These are phyloP conservation scores for Moesziomyces sp. DNA, from an alignment of 1,284 basidiomycete species.

Conservation along the genomic window DNA sequence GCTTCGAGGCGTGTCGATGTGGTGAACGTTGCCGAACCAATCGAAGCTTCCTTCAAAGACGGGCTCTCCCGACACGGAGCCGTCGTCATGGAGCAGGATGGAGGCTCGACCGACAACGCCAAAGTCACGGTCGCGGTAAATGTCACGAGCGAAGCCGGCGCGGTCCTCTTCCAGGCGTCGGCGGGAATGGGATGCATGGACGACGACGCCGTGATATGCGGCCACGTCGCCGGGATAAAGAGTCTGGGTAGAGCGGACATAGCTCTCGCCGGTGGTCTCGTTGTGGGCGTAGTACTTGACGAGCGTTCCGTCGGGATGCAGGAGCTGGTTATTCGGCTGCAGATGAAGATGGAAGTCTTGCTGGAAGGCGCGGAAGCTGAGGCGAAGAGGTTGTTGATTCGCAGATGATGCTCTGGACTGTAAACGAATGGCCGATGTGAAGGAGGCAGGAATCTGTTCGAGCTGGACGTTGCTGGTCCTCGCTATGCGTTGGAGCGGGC, in stretches of 20 bases:
- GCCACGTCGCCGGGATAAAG: slow-evolving; percentile 49
- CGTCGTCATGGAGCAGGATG: slow-evolving; percentile 58
- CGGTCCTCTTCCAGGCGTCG: slow-evolving; percentile 52
- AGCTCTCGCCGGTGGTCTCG: slow-evolving; percentile 34
- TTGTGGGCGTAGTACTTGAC: slow-evolving; percentile 46
- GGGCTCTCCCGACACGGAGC: slow-evolving; percentile 40
- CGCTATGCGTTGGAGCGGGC: slow-evolving; percentile 36
- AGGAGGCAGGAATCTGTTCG: slow-evolving; percentile 9
- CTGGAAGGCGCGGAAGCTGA: slow-evolving; percentile 57
- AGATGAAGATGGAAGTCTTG: slow-evolving; percentile 58
- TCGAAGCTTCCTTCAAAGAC: slow-evolving; percentile 57
- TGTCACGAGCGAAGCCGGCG: slow-evolving; percentile 47
- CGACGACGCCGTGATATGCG: slow-evolving; percentile 62
- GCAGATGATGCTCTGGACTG: slow-evolving; percentile 9
- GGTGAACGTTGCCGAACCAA: slow-evolving; percentile 59
- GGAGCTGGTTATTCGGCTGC: slow-evolving; percentile 52
- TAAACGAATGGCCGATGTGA: not conserved
- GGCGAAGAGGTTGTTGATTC: slow-evolving; percentile 35
- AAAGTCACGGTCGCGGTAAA: slow-evolving; percentile 34
- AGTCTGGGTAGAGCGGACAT: slow-evolving; percentile 25
- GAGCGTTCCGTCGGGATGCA: slow-evolving; percentile 56
- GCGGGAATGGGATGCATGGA: slow-evolving; percentile 39
- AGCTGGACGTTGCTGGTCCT: slow-evolving; percentile 29
- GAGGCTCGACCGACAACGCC: slow-evolving; percentile 58
- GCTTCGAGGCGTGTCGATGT: slow-evolving; percentile 38